Conservation (phyloP, 176 grass and related monocot genomes). For the Stipa capillata region DNA sequence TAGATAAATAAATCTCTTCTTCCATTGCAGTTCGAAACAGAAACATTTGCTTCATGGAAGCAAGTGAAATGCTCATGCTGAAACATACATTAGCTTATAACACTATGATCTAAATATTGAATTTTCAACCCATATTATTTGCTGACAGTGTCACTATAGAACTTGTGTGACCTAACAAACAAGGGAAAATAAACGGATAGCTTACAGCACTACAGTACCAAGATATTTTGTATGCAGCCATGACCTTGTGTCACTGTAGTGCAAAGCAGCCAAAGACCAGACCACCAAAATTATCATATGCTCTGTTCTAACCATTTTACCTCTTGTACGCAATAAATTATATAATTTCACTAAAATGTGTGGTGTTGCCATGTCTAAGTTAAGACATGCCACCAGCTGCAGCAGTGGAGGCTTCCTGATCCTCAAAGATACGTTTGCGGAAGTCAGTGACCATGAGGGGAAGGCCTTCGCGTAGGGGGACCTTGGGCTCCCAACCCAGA, state of each 20-base stretch:
- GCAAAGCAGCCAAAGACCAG: neutral
- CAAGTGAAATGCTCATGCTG: neutral
- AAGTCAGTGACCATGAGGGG: slow-evolving; percentile 75
- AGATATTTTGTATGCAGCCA: neutral
- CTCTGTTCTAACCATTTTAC: neutral
- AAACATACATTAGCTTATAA: neutral
- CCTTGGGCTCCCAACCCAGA: slow-evolving; percentile 66
- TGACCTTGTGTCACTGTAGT: neutral
- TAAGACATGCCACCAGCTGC: neutral
- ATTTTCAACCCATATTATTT: neutral
- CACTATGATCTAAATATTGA: neutral
- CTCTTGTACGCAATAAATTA: neutral
- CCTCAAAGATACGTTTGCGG: slow-evolving; percentile 55
- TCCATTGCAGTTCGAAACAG: neutral
- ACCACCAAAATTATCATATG: neutral
- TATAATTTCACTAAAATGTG: neutral
- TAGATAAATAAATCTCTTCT: neutral
- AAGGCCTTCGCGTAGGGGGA: slow-evolving; percentile 55
- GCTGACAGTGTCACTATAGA: neutral
- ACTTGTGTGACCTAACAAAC: neutral
- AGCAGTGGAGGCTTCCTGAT: slow-evolving; percentile 14
- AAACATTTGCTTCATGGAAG: neutral
- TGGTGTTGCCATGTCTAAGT: neutral
- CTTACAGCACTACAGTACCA: neutral
- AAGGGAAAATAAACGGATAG: neutral